phyloP scores from a whole-genome alignment of 768 basidiomycete species.

The Tremella mesenterica region DNA sequence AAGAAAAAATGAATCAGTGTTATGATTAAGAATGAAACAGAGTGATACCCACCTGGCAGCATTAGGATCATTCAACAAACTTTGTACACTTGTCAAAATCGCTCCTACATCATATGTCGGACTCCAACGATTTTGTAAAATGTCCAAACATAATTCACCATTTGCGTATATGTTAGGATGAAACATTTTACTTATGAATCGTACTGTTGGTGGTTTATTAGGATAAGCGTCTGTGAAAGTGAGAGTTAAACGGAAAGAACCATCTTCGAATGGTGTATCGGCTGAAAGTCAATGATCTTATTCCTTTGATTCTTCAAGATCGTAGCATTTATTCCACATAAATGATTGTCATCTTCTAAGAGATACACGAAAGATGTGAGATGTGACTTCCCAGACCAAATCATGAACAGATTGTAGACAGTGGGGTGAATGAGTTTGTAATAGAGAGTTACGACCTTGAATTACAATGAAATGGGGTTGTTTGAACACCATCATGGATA shows the following conservation, averaged over 20 bases:
- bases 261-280: conserved; percentile 98
- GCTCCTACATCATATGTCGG: conserved; percentile 99
- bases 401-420: too few relatives aligned
- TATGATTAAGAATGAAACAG: background rate
- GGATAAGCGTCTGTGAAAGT: conserved; percentile 97
- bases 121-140: conserved; percentile 96
- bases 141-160: conserved; percentile 95
- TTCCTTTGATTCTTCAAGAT: too few relatives aligned
- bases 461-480: too few relatives aligned
- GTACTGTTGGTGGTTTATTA: conserved; percentile 95
- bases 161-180: conserved; percentile 99
- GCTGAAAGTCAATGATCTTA: too few relatives aligned
- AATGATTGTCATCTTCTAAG: too few relatives aligned
- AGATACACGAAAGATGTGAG: too few relatives aligned
- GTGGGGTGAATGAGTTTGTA: too few relatives aligned
- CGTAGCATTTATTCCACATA: too few relatives aligned
- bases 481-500: background rate
- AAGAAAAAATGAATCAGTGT: too few relatives aligned
- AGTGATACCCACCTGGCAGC: conserved; percentile 56
- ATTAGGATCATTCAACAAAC: conserved; percentile 92
- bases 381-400: too few relatives aligned
- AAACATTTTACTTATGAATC: conserved; percentile 93
- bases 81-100: conserved; percentile 93
- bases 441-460: too few relatives aligned
- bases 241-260: conserved; percentile 91